Percentiles rank a stretch among this genome's conserved stretches.
phyloP scores from a whole-genome alignment of 371 early-diverging fungal species.

The Choanephora cucurbitarum region DNA sequence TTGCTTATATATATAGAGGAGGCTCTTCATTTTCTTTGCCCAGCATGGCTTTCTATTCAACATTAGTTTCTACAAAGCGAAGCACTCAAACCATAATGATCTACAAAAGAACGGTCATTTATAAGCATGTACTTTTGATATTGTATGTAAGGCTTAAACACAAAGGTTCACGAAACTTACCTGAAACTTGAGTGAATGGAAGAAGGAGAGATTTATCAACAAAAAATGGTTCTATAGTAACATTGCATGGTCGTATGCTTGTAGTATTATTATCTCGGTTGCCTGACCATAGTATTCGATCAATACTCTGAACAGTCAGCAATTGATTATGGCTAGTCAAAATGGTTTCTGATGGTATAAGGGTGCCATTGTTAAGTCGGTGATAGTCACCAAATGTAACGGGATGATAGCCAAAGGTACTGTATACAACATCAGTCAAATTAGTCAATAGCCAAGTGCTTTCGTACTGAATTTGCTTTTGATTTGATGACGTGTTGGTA shows the following conservation, averaged over 20 bases:
- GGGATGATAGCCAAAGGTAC: conserved; percentile 69
- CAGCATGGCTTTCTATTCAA: too few relatives aligned
- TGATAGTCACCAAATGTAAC: conserved; percentile 76
- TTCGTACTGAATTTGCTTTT: conserved; percentile 1
- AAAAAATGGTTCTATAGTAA: conserved; percentile 37
- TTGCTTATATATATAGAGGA: too few relatives aligned
- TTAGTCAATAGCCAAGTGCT: conserved; percentile 20
- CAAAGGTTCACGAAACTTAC: conserved; percentile 18
- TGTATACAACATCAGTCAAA: conserved; percentile 57
- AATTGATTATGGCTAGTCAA: conserved; percentile 61
- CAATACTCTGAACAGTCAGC: conserved; percentile 65
- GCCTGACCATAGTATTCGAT: conserved; percentile 62
- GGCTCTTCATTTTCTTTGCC: too few relatives aligned
- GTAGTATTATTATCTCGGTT: conserved; percentile 9
- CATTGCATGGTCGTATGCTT: conserved; percentile 16
- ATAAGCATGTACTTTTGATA: too few relatives aligned
- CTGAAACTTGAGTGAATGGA: conserved; percentile 55
- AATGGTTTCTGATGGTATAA: conserved; percentile 59
- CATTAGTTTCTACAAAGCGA: background rate
- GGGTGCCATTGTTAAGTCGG: conserved; percentile 36
- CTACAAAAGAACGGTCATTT: conserved; percentile 16
- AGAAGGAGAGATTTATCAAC: conserved; percentile 26
- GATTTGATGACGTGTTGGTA: conserved; percentile 1
- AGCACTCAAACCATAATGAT: conserved; percentile 34
- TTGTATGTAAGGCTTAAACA: too few relatives aligned